These are phyloP conservation scores for Claviceps paspali DNA, from an alignment of 2,329 filamentous ascomycete genomes.

Conservation along the genomic window DNA sequence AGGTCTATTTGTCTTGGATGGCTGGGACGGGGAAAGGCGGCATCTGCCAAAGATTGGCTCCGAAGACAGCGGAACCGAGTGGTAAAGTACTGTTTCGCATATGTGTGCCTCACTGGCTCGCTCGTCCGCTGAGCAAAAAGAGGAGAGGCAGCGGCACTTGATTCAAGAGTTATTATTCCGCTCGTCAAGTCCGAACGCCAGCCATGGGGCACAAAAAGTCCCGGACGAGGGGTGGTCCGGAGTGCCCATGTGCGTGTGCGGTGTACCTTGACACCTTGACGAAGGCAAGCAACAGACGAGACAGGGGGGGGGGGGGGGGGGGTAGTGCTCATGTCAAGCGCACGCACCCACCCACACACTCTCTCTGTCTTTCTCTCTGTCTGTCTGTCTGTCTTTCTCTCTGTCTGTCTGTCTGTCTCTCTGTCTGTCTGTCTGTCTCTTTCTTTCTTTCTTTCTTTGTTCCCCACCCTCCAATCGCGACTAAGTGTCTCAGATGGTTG, in stretches of 20 bases:
- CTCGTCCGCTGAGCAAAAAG: background rate
- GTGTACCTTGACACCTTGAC: background rate
- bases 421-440: too few species aligned
- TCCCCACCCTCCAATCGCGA: too few species aligned
- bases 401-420: too few species aligned
- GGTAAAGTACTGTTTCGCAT: background rate
- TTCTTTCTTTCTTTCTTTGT: too few species aligned
- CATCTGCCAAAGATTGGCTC: background rate
- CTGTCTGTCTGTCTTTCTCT: too few species aligned
- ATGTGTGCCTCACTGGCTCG: too few species aligned
- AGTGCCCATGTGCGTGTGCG: background rate
- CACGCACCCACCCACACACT: too few species aligned
- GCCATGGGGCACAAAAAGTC: slow-evolving; percentile 1
- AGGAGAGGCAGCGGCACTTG: background rate
- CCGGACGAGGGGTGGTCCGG: slow-evolving; percentile 1
- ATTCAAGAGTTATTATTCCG: slow-evolving; percentile 1
- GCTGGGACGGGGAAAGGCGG: background rate
- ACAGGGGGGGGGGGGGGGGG: background rate
- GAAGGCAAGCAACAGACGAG: background rate
- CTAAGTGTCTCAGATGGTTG: too few species aligned
- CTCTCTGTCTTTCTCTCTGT: too few species aligned
- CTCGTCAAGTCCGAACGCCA: background rate
- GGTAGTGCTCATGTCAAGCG: slow-evolving; percentile 1
- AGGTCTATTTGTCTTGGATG: background rate
- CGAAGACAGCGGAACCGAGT: background rate